Evolutionary conservation across 805 yeast genomes (phyloP).

Genomic region (Starmerella stigmatis): DNA sequence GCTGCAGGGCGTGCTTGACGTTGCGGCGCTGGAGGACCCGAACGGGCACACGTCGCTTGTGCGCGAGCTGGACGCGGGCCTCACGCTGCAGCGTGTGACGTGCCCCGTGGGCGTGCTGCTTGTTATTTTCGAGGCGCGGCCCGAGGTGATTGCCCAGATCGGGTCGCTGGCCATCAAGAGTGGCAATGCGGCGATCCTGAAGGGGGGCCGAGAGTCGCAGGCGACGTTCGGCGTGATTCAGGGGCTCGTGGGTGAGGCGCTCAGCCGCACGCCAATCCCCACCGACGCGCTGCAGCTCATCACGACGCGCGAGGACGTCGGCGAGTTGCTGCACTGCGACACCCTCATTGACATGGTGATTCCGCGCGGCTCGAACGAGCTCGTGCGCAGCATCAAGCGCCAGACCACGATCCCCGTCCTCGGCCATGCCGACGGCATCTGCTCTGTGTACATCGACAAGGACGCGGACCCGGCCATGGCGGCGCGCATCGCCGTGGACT

Average conservation of each 20-base stretch:
- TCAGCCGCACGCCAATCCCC: conserved; percentile 64
- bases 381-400: conserved; percentile 76
- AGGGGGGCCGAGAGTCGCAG: conserved; percentile 91
- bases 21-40: conserved; percentile 81
- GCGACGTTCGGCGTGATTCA: conserved; percentile 80
- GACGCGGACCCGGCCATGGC: conserved; percentile 74
- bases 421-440: conserved; percentile 98
- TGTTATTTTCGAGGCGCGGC: conserved; percentile 91
- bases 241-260: conserved; percentile 49
- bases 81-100: conserved; percentile 69
- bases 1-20: conserved; percentile 92
- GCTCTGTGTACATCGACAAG: conserved; percentile 74
- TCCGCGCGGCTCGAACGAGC: conserved; percentile 94
- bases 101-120: conserved; percentile 91
- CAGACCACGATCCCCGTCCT: conserved; percentile 90
- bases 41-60: conserved; percentile 81
- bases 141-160: conserved; percentile 97
- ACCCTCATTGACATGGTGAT: conserved; percentile 86
- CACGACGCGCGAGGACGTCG: conserved; percentile 80
- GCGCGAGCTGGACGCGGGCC: conserved; percentile 78
- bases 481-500: conserved; percentile 60
- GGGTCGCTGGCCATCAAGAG: conserved; percentile 92
- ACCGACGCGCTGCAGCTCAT: conserved; percentile 73
- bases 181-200: conserved; percentile 91
- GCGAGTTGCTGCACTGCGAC: conserved; percentile 74